Conservation (phyloP, 2,329 filamentous ascomycete genomes). For the Ophiobolus disseminans region DNA sequence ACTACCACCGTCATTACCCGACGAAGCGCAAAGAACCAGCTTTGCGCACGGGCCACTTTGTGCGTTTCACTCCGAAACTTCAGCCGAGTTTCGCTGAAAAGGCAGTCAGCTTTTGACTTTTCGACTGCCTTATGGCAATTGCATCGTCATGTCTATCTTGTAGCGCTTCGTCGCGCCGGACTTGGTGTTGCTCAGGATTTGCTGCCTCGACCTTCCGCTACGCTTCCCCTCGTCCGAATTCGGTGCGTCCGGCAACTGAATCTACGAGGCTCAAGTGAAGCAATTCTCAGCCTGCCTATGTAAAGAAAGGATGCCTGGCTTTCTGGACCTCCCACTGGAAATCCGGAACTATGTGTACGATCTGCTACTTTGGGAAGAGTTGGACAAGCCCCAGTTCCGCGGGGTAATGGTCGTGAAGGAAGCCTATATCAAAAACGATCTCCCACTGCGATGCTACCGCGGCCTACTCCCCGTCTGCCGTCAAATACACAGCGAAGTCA, state of each 20-base stretch:
- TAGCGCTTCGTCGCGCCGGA: neutral
- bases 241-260: too few relatives aligned
- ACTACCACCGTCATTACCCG: slow-evolving; percentile 9
- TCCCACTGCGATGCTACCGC: slow-evolving; percentile 39
- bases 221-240: too few relatives aligned
- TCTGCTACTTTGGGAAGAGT: slow-evolving; percentile 27
- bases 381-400: slow-evolving; percentile 31
- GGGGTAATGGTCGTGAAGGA: slow-evolving; percentile 41
- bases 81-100: too few relatives aligned
- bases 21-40: too few relatives aligned
- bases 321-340: slow-evolving; percentile 40
- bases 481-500: slow-evolving; percentile 35
- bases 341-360: slow-evolving; percentile 40
- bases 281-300: too few relatives aligned
- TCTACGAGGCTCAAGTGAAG: too few relatives aligned
- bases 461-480: slow-evolving; percentile 31
- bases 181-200: too few relatives aligned
- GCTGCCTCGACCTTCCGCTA: too few relatives aligned
- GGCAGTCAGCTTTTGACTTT: too few relatives aligned
- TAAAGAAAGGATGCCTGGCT: slow-evolving; percentile 29
- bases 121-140: too few relatives aligned
- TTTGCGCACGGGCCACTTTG: neutral
- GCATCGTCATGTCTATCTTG: neutral
- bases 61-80: neutral
- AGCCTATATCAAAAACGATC: slow-evolving; percentile 34